A percentile compares a stretch with the other conserved stretches of the same genome.
These are phyloP conservation scores for Triadica sebifera DNA, from an alignment of 345 rosid species.

Conservation along the genomic window DNA sequence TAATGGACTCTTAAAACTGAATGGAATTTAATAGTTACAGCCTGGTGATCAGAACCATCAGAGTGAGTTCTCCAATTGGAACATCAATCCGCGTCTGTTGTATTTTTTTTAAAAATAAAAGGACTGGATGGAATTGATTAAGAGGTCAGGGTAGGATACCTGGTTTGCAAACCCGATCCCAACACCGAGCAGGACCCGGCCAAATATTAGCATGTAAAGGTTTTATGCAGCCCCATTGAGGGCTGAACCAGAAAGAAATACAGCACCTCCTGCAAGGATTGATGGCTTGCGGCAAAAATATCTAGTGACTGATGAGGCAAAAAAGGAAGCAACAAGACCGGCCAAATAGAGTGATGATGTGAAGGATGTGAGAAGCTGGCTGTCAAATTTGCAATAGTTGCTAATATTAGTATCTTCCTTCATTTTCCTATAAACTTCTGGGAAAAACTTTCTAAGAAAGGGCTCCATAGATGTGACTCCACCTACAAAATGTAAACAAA, in stretches of 20 bases:
- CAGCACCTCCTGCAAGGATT: constrained; percentile 52
- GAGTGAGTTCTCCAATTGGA: too few relatives aligned
- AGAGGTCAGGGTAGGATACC: constrained; percentile 28
- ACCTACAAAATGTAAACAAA: constrained; percentile 32
- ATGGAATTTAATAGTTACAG: too few relatives aligned
- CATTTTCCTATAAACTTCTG: constrained; percentile 51
- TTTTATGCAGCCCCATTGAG: constrained; percentile 56
- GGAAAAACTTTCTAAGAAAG: constrained; percentile 55
- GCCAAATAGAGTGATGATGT: constrained; percentile 76
- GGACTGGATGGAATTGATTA: too few relatives aligned
- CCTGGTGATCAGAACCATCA: too few relatives aligned
- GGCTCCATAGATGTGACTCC: constrained; percentile 86
- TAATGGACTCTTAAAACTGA: too few relatives aligned
- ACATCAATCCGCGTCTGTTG: too few relatives aligned
- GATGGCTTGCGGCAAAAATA: constrained; percentile 63
- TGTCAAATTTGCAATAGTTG: constrained; percentile 73
- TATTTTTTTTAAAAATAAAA: too few relatives aligned
- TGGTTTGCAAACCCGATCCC: constrained; percentile 80
- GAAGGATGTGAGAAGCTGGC: constrained; percentile 66
- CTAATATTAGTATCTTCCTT: constrained; percentile 43
- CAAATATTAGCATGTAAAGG: constrained; percentile 57
- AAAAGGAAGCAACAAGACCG: constrained; percentile 57
- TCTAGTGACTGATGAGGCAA: constrained; percentile 57
- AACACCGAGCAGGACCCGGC: constrained; percentile 65
- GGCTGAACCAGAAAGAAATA: constrained; percentile 61